Evolutionary conservation across 2,329 filamentous ascomycete species (phyloP), one percentile per base, ranked within the genome.

Genomic region (Xylariaceae sp.): DNA sequence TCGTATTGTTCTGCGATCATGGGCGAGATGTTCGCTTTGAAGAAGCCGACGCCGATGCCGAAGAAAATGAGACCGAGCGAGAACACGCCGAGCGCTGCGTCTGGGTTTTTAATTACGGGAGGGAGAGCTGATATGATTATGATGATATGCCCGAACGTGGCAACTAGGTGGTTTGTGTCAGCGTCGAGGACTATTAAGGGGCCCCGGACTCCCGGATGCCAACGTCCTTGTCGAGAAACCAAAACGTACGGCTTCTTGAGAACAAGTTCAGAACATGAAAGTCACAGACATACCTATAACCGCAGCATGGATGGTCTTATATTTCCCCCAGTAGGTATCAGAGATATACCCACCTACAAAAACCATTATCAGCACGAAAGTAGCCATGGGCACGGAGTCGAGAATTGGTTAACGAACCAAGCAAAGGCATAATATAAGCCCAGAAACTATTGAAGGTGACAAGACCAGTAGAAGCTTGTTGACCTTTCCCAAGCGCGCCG

Each of bases 1-100:
- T 66, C 81, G 85, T 60, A 86, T 68, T 88, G 85, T 59, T 88
- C 85, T 48, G 83, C 84, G 61, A 84, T 84, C 51, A 80, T 68
- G 22, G 75, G 80, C 1, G 75, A 73, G 51, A 79, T 76, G 59
- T 87, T 87, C 61, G 81, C 80, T 72, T 88, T 88, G 74, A 88
- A 8, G 81, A 70, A 53, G 84, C 83, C 86, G 55, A 83, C 82
- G 61, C 85, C 85, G 1, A 84, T 86, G 49, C 84, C 85, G 12
- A 87, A 67, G 55, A 84, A 71, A 22, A 80, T 65, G 29, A 84
- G 74, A 42, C 81, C 81, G 16, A 80, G 55, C 65, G 81, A 75
- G 70, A 86, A 86, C 56, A 86, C 68, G 44, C 74, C 61, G 77
- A 61, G 83, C 83, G 59, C 74, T 8, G 74, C 74, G 3, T 78